Conservation (phyloP, 768 basidiomycete species). For the Termitomyces sp. region DNA sequence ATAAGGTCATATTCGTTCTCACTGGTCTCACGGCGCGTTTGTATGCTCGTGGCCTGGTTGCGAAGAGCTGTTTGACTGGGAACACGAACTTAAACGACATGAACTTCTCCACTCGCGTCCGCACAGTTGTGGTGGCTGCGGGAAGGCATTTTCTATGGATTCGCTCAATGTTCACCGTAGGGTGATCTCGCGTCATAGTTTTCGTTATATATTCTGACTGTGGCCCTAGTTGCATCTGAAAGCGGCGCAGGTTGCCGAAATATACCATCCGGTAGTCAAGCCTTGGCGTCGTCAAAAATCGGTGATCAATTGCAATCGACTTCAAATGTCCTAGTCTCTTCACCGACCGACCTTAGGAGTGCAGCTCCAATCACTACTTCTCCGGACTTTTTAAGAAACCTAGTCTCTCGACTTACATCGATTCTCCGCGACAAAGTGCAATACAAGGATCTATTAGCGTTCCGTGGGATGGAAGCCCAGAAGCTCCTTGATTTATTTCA, state of each 20-base stretch:
- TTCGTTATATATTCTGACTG: not conserved
- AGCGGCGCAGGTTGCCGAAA: not conserved
- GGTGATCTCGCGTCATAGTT: not conserved
- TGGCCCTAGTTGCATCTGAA: not conserved
- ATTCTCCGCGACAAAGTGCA: not conserved
- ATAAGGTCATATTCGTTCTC: not conserved
- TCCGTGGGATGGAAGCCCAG: not conserved
- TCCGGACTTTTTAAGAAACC: no score
- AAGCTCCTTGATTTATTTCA: conserved; percentile 1
- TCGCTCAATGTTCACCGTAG: not conserved
- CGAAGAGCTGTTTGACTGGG: not conserved
- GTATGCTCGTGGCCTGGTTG: not conserved
- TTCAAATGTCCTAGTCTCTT: not conserved
- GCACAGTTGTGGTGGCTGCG: not conserved
- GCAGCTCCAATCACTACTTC: not conserved
- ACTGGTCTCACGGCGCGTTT: not conserved
- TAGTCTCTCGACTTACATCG: not conserved
- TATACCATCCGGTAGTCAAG: not conserved
- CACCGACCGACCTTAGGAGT: not conserved
- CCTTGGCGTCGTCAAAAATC: not conserved
- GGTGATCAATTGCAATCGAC: not conserved
- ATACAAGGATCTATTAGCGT: not conserved
- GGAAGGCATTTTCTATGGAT: not conserved
- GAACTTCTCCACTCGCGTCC: not conserved
- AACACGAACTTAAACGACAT: not conserved